Percentiles rank a stretch among this genome's conserved stretches.
These are phyloP conservation scores for Cyclotella cryptica DNA, from an alignment of 108 stramenopile species.

Conservation along the genomic window DNA sequence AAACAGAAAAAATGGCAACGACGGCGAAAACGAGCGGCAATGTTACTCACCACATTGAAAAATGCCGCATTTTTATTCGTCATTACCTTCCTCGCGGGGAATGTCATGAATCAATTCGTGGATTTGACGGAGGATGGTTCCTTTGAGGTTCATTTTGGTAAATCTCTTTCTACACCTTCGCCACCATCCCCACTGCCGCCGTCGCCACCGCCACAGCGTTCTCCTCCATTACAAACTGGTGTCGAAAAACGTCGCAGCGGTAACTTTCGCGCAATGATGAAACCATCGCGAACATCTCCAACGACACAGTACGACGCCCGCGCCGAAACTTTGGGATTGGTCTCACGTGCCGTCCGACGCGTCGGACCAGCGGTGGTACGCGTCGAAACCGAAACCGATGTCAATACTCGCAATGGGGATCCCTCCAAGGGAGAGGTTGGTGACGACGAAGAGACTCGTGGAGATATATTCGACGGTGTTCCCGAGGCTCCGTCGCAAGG, in stretches of 20 bases:
- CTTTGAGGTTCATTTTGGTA: conserved; percentile 53
- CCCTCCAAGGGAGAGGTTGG: conserved; percentile 11
- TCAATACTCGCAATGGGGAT: conserved; percentile 19
- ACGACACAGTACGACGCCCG: conserved; percentile 13
- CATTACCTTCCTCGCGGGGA: conserved; percentile 45
- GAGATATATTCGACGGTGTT: conserved; percentile 49
- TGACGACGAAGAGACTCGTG: conserved; percentile 31
- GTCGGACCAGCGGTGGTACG: conserved; percentile 88
- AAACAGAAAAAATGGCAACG: conserved; percentile 45
- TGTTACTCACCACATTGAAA: conserved; percentile 26
- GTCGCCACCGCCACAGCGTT: too few species aligned
- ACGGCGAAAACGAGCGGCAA: conserved; percentile 32
- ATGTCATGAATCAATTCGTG: conserved; percentile 58
- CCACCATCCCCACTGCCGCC: too few species aligned
- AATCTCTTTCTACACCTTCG: conserved; percentile 18
- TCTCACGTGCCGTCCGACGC: conserved; percentile 75
- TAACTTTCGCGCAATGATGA: background rate
- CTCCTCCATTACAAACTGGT: too few species aligned
- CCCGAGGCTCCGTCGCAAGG: conserved; percentile 37
- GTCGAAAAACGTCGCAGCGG: background rate
- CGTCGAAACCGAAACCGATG: conserved; percentile 84
- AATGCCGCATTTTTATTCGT: conserved; percentile 42
- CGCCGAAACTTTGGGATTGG: conserved; percentile 52
- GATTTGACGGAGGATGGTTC: conserved; percentile 54
- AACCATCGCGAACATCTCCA: background rate